phyloP scores from a whole-genome alignment of 495 filamentous ascomycete species.

The Penicillium pancosmium region DNA sequence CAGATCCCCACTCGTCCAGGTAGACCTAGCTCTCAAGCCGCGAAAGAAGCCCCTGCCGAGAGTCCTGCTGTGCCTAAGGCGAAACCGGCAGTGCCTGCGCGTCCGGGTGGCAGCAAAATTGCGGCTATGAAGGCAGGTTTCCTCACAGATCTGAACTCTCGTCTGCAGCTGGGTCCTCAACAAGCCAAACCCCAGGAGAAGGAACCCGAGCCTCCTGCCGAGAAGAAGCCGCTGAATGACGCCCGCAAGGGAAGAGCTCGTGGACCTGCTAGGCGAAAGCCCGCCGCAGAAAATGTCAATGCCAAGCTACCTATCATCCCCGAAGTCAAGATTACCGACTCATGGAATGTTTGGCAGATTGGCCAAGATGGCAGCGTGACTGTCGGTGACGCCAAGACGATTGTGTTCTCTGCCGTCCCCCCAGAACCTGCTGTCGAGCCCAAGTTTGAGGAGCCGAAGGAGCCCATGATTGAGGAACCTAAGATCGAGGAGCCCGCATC shows the following conservation, averaged over 20 bases:
- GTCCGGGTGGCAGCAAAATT: conserved; percentile 80
- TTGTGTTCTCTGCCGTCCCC: conserved; percentile 20
- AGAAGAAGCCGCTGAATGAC: conserved; percentile 80
- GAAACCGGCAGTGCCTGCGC: conserved; percentile 80
- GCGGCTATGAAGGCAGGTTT: conserved; percentile 88
- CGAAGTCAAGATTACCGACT: conserved; percentile 49
- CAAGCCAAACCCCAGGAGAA: conserved; percentile 71
- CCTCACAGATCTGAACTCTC: conserved; percentile 84
- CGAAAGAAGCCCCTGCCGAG: conserved; percentile 35
- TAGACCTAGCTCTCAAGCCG: conserved; percentile 51
- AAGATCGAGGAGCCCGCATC: conserved; percentile 31
- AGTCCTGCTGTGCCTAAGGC: conserved; percentile 48
- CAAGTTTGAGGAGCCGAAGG: background rate
- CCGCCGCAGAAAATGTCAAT: conserved; percentile 43
- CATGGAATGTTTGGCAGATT: conserved; percentile 56
- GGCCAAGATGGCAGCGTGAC: conserved; percentile 47
- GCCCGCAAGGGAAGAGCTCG: conserved; percentile 87
- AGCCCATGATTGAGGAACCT: conserved; percentile 15
- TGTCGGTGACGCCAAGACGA: conserved; percentile 34
- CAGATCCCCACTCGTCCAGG: conserved; percentile 72
- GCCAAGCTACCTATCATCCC: conserved; percentile 41
- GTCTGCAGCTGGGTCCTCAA: conserved; percentile 79
- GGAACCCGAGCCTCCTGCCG: conserved; percentile 57
- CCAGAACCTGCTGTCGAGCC: background rate
- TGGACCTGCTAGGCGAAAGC: conserved; percentile 81